Conservation (phyloP, 306 rosid genomes). For the Dalbergia oliveri region DNA sequence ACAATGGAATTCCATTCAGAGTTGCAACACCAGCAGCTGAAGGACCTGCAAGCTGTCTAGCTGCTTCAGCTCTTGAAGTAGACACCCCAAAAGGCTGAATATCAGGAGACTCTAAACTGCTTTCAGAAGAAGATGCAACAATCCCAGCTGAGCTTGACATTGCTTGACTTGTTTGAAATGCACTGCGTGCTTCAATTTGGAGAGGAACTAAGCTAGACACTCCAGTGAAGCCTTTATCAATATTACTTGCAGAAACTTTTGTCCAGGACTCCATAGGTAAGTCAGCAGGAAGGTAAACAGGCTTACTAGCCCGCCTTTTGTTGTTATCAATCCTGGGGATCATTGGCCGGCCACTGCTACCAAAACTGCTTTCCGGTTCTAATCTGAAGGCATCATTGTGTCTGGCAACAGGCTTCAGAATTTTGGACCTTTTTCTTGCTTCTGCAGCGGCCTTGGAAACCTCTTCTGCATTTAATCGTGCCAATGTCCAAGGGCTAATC, state of each 20-base stretch:
- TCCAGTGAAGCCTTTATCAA: conserved; percentile 58
- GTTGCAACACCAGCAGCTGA: conserved; percentile 59
- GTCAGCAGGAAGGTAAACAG: conserved; percentile 77
- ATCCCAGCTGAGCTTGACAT: conserved; percentile 70
- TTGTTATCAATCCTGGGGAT: conserved; percentile 67
- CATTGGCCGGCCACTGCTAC: conserved; percentile 68
- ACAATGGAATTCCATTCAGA: conserved; percentile 69
- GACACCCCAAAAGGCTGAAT: conserved; percentile 82
- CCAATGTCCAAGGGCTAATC: conserved; percentile 97
- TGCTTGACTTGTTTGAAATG: conserved; percentile 73
- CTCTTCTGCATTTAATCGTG: conserved; percentile 89
- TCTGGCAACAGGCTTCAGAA: conserved; percentile 80
- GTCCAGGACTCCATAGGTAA: conserved; percentile 65
- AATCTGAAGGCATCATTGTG: conserved; percentile 56
- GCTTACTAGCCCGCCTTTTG: conserved; percentile 68
- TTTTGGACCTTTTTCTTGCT: conserved; percentile 91
- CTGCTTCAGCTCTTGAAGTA: conserved; percentile 75
- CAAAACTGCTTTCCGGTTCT: conserved; percentile 66
- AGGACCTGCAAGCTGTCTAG: conserved; percentile 64
- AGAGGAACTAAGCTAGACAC: conserved; percentile 78
- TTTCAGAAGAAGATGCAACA: conserved; percentile 86
- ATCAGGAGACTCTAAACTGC: conserved; percentile 92
- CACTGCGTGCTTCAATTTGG: conserved; percentile 78
- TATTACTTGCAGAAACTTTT: conserved; percentile 55
- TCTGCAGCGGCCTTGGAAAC: conserved; percentile 94